These are phyloP conservation scores for Monosporascus sp. DNA, from an alignment of 2,329 filamentous ascomycete genomes.

Conservation along the genomic window DNA sequence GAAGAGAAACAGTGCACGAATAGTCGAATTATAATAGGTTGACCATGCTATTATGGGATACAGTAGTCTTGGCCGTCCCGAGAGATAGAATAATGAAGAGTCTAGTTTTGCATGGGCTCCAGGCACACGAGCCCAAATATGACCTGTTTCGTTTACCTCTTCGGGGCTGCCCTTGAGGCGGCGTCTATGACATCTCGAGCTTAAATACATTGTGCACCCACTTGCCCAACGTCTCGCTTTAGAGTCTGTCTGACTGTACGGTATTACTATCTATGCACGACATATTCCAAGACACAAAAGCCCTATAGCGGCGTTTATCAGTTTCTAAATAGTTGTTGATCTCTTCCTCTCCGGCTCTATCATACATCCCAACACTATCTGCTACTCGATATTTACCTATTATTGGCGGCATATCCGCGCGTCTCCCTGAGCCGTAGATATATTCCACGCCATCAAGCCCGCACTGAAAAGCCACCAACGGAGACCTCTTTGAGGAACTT, in stretches of 20 bases:
- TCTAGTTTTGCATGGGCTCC: neutral
- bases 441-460: neutral
- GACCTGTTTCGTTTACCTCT: neutral
- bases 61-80: neutral
- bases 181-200: neutral
- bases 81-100: neutral
- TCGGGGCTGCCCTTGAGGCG: neutral
- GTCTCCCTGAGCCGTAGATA: neutral
- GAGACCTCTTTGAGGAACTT: neutral
- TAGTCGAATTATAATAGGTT: neutral
- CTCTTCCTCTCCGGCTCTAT: neutral
- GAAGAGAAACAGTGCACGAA: neutral
- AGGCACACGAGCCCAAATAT: neutral
- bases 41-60: neutral
- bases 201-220: conserved; percentile 1
- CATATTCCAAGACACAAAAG: neutral
- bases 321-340: neutral
- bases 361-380: neutral
- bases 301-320: neutral
- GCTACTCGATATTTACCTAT: neutral
- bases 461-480: neutral
- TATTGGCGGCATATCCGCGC: neutral
- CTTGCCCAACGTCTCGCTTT: neutral
- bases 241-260: neutral
- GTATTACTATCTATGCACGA: neutral